Evolutionary conservation across 495 filamentous ascomycete species (phyloP).

Genomic region (Aspergillus ellipticus): DNA sequence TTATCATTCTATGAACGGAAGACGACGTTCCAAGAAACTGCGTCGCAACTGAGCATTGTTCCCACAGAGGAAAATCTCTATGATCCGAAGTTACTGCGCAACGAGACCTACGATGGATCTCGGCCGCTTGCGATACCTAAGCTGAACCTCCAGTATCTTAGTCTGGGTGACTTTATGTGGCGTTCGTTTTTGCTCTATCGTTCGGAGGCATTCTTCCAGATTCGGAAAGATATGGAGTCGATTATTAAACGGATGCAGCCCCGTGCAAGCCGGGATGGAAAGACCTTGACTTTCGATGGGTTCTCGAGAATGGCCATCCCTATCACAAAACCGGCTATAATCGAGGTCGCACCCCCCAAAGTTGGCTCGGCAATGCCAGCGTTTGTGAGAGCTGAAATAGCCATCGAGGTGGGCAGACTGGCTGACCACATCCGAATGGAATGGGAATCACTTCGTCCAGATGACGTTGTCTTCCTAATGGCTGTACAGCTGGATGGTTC

Average conservation of each 20-base stretch:
- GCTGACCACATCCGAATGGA: conserved; percentile 72
- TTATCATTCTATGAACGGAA: conserved; percentile 74
- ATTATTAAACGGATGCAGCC: conserved; percentile 76
- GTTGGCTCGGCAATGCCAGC: conserved; percentile 87
- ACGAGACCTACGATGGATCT: conserved; percentile 86
- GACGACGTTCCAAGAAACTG: conserved; percentile 77
- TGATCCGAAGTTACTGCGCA: conserved; percentile 75
- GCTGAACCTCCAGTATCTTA: conserved; percentile 91
- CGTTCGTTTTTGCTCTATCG: conserved; percentile 84
- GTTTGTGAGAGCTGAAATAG: conserved; percentile 79
- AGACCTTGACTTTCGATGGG: conserved; percentile 68
- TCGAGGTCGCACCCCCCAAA: conserved; percentile 78
- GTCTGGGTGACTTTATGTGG: conserved; percentile 94
- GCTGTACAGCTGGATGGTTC: conserved; percentile 55
- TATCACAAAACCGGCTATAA: conserved; percentile 79
- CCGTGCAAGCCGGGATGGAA: conserved; percentile 54
- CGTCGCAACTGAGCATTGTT: conserved; percentile 64
- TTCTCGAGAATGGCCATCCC: conserved; percentile 90
- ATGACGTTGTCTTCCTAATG: conserved; percentile 87
- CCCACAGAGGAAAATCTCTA: conserved; percentile 85
- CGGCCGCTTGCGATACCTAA: conserved; percentile 89
- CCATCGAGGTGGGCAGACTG: conserved; percentile 78
- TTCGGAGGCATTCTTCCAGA: conserved; percentile 90
- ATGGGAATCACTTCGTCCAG: conserved; percentile 85
- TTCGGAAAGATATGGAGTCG: conserved; percentile 85